phyloP scores from a whole-genome alignment of 768 basidiomycete genomes.

The Psilocybe sp. region DNA sequence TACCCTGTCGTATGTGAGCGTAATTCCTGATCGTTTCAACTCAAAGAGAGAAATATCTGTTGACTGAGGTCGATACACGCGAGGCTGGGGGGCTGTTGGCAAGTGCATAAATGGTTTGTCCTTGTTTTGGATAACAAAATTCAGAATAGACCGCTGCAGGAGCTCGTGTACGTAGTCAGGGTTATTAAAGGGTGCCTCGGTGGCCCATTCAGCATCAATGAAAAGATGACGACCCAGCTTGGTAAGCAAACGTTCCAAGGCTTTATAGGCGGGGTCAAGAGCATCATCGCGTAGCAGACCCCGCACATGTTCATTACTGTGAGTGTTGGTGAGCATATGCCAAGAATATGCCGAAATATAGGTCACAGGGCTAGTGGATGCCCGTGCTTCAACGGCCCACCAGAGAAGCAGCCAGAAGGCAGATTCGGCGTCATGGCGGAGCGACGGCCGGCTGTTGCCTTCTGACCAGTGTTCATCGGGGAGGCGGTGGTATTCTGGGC shows the following conservation, averaged over 20 bases:
- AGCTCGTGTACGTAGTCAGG: slow-evolving; percentile 9
- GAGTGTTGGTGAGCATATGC: neutral
- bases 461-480: neutral
- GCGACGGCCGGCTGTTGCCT: neutral
- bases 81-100: neutral
- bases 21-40: no score
- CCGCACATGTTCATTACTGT: no score
- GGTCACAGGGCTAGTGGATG: neutral
- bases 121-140: slow-evolving; percentile 7
- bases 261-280: slow-evolving; percentile 1
- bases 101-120: slow-evolving; percentile 5
- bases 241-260: neutral
- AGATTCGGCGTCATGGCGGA: slow-evolving; percentile 7
- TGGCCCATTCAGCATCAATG: slow-evolving; percentile 5
- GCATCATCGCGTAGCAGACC: neutral
- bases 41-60: no score
- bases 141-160: slow-evolving; percentile 8
- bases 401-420: slow-evolving; percentile 1
- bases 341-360: neutral
- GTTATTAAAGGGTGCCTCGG: neutral
- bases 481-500: neutral
- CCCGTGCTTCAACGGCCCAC: slow-evolving; percentile 4
- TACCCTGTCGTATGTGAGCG: no score
- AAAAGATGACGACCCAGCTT: neutral
- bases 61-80: slow-evolving; percentile 14